Percentiles rank a stretch among this genome's conserved stretches.
Evolutionary conservation across 1,284 basidiomycete genomes (phyloP).

Genomic region (Filobasidium uniguttulatum): DNA sequence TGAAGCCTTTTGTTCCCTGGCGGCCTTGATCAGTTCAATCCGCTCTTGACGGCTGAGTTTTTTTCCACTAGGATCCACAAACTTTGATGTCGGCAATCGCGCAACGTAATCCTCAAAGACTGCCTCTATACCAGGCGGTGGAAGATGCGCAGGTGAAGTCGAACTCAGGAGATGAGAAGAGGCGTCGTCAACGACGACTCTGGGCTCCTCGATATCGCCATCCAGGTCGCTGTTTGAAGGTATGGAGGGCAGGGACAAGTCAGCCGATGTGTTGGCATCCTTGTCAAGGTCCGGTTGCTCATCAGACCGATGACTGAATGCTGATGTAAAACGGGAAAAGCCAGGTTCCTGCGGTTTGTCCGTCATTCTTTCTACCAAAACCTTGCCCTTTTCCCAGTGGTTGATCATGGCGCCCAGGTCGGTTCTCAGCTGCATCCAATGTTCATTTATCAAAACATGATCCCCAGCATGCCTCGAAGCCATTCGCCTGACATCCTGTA

Average conservation of each 20-base stretch:
- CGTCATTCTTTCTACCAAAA: slow-evolving; percentile 6
- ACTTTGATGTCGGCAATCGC: not conserved
- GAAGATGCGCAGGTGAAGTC: slow-evolving; percentile 12
- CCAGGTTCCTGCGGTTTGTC: not conserved
- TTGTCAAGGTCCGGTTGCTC: slow-evolving; percentile 5
- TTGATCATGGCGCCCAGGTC: slow-evolving; percentile 16
- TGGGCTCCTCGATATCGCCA: not conserved
- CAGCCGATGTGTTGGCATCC: slow-evolving; percentile 5
- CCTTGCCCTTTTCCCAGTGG: slow-evolving; percentile 13
- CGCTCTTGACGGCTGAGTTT: slow-evolving; percentile 14
- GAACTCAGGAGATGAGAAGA: slow-evolving; percentile 11
- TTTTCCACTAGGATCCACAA: slow-evolving; percentile 2
- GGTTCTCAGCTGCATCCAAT: slow-evolving; percentile 14
- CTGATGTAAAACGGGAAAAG: slow-evolving; percentile 1
- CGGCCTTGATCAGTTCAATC: slow-evolving; percentile 2
- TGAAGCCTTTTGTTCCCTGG: slow-evolving; percentile 1
- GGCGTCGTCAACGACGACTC: slow-evolving; percentile 6
- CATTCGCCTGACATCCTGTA: slow-evolving; percentile 1
- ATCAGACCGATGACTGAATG: slow-evolving; percentile 1
- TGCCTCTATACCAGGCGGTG: slow-evolving; percentile 14
- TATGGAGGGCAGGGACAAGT: slow-evolving; percentile 3
- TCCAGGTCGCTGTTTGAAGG: slow-evolving; percentile 1
- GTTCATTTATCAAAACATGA: slow-evolving; percentile 12
- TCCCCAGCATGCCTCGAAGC: slow-evolving; percentile 2
- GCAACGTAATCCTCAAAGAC: slow-evolving; percentile 11